Conservation (phyloP, 2,329 filamentous ascomycete genomes). For the Cladophialophora exuberans region DNA sequence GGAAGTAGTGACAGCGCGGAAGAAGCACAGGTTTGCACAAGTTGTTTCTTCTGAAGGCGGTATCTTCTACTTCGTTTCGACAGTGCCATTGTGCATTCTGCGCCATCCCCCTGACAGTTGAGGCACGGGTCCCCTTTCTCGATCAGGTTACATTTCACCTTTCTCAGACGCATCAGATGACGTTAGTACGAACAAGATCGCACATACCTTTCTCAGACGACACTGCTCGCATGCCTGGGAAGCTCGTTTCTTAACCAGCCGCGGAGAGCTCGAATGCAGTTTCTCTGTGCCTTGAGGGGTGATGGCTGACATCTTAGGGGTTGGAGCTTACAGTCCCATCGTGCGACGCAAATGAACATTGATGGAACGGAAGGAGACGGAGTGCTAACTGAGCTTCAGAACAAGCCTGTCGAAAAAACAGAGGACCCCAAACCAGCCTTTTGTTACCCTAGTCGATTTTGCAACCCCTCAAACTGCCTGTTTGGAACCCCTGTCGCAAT, state of each 20-base stretch:
- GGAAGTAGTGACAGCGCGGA: conserved; percentile 59
- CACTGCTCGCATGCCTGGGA: conserved; percentile 5
- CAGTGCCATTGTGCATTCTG: background rate
- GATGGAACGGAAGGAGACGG: too few relatives aligned
- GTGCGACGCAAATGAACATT: too few relatives aligned
- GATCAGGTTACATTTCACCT: conserved; percentile 2
- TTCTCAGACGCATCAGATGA: too few relatives aligned
- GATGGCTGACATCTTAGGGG: background rate
- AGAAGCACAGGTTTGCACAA: background rate
- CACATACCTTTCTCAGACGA: too few relatives aligned
- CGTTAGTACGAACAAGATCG: too few relatives aligned
- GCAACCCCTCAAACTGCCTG: too few relatives aligned
- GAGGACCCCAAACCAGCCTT: too few relatives aligned
- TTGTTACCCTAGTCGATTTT: too few relatives aligned
- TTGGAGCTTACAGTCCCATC: too few relatives aligned
- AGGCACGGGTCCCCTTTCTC: background rate
- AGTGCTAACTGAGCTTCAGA: too few relatives aligned
- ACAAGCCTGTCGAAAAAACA: too few relatives aligned
- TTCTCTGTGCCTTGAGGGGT: background rate
- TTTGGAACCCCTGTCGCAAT: too few relatives aligned
- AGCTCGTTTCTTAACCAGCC: background rate
- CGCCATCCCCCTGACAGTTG: conserved; percentile 1
- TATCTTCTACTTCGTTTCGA: conserved; percentile 5
- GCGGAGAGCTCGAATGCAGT: background rate
- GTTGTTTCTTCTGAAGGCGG: background rate